Evolutionary conservation across 345 rosid genomes (phyloP), one percentile per base, ranked within the genome.

Genomic region (Melaleuca quinquenervia): DNA sequence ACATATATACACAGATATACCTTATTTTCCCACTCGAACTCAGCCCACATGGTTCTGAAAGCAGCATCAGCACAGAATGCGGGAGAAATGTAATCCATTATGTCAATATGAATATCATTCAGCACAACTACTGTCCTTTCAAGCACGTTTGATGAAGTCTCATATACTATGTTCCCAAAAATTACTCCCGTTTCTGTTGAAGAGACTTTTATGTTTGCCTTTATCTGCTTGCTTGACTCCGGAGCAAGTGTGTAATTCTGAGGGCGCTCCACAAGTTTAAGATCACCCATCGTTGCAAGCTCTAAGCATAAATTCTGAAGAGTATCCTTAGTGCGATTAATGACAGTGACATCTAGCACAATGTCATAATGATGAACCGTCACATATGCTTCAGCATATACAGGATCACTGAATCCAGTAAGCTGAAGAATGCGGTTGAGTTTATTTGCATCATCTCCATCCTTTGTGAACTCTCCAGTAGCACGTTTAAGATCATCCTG

Each of bases 21-120:
- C 98, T 96, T 96, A 93, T 96, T 96, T 91, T 96, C 99, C 99
- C 99, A 96, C 90, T 96, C 99, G 86, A 96, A 96, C 86, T 96
- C 98, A n/a, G 98, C 98, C 99, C 99, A 97, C 99, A 97, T 97
- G 32, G 98, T 91, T 89, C 98, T 93, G 86, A 97, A 97, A 83
- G 98, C 98, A 87, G 93, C 92, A 82, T 97, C 99, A 41, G 96
- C 87, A 86, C 99, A 96, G 85, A 90, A 93, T 18, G 98, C 98
- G 29, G 99, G 99, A 89, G 99, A 96, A 84, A 97, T 97, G 70
- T 96, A 96, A 90, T 96, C 99, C 98, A 96, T 96, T 88, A 96
- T 96, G 90, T 95, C 99, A 32, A 96, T 95, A 64, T 96, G 99
- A 86, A 96, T 96, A 90, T 96, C 98, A 86, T 96, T 96, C 29